A percentile compares a stretch with the other conserved stretches of the same genome.
phyloP scores from a whole-genome alignment of 2,329 filamentous ascomycete species.

The Paecilomyces sp. region DNA sequence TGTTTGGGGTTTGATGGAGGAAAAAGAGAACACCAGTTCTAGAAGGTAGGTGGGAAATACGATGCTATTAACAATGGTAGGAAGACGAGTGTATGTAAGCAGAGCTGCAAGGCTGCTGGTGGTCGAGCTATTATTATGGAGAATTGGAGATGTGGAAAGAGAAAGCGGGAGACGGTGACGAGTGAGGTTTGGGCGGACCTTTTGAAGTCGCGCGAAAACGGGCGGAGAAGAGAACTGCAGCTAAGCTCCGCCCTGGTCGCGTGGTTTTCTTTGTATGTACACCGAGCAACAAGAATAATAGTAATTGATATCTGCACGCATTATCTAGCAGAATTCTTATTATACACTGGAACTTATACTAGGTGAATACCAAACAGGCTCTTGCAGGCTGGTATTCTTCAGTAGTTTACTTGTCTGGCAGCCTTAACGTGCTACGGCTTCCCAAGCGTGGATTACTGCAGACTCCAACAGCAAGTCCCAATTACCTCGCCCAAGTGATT shows the following conservation, averaged over 20 bases:
- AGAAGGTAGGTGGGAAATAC: conserved; percentile 8
- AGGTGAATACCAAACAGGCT: too few relatives aligned
- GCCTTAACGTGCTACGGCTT: too few relatives aligned
- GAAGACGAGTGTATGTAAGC: conserved; percentile 5
- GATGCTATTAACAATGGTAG: not conserved
- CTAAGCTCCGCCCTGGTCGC: not conserved
- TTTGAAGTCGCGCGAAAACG: conserved; percentile 1
- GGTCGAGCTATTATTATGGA: conserved; percentile 9
- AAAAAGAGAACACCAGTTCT: not conserved
- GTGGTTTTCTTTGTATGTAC: not conserved
- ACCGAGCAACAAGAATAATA: not conserved
- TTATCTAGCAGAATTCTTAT: not conserved
- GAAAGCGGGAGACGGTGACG: conserved; percentile 1
- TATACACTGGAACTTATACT: not conserved
- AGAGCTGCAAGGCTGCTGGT: conserved; percentile 2
- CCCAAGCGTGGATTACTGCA: too few relatives aligned
- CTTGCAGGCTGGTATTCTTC: too few relatives aligned
- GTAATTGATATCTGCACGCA: not conserved
- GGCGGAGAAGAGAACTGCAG: not conserved
- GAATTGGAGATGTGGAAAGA: not conserved
- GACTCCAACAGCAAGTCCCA: too few relatives aligned
- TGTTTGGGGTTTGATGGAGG: not conserved
- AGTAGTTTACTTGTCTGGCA: too few relatives aligned
- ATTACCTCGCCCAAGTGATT: too few relatives aligned
- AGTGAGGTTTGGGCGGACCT: conserved; percentile 1